phyloP scores from a whole-genome alignment of 2,329 filamentous ascomycete genomes.

The Colletotrichum spaethianum region DNA sequence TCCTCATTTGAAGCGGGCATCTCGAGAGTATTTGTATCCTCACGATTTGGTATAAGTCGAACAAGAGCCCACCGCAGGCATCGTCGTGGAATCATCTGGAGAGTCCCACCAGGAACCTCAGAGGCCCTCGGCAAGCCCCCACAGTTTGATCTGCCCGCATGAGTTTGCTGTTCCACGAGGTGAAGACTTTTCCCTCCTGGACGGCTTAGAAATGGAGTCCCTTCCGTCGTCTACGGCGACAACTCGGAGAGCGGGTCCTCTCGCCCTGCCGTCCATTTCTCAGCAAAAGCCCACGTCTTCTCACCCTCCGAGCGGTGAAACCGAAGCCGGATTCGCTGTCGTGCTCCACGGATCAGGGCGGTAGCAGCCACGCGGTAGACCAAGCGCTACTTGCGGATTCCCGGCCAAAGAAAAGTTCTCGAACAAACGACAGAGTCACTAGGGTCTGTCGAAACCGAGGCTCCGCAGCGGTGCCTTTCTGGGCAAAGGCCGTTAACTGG shows the following conservation, averaged over 20 bases:
- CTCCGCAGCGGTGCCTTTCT: conserved; percentile 2
- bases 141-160: conserved; percentile 20
- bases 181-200: conserved; percentile 25
- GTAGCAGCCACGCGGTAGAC: background rate
- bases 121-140: conserved; percentile 19
- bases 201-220: conserved; percentile 25
- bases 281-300: background rate
- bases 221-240: conserved; percentile 30
- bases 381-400: conserved; percentile 20
- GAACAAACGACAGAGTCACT: conserved; percentile 13
- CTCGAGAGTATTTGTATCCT: conserved; percentile 28
- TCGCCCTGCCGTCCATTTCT: conserved; percentile 5
- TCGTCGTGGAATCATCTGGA: conserved; percentile 38
- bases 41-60: conserved; percentile 21
- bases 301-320: conserved; percentile 29
- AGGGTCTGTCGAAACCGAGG: background rate
- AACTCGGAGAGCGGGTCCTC: conserved; percentile 36
- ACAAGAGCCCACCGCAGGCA: conserved; percentile 10
- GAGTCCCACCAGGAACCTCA: conserved; percentile 21
- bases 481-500: background rate
- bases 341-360: background rate
- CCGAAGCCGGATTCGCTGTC: conserved; percentile 5
- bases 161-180: conserved; percentile 15
- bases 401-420: conserved; percentile 19
- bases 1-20: conserved; percentile 23